Percentiles rank a stretch among this genome's conserved stretches.
phyloP scores from a whole-genome alignment of 805 yeast species.

The Yarrowia porcina region DNA sequence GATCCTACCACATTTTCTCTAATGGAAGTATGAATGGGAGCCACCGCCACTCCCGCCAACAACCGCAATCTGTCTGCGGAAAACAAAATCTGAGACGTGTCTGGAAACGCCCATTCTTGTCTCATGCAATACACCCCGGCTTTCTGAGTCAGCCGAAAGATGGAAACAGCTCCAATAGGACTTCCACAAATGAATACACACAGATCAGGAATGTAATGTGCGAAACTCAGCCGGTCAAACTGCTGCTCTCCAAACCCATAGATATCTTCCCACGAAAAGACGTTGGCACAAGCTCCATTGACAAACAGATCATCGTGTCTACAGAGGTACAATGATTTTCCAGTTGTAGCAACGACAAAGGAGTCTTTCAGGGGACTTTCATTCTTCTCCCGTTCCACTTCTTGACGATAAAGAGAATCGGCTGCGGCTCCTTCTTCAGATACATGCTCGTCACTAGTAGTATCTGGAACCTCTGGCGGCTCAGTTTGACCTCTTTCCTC shows the following conservation, averaged over 20 bases:
- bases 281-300: conserved; percentile 45
- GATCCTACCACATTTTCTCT: conserved; percentile 3
- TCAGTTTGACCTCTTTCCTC: neutral
- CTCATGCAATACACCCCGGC: conserved; percentile 45
- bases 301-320: conserved; percentile 47
- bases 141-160: conserved; percentile 33
- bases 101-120: conserved; percentile 39
- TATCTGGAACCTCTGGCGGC: neutral
- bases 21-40: neutral
- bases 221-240: conserved; percentile 37
- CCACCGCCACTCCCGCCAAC: conserved; percentile 2
- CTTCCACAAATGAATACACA: conserved; percentile 45
- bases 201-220: conserved; percentile 42
- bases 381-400: conserved; percentile 26
- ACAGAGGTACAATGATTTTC: conserved; percentile 46
- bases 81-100: conserved; percentile 7
- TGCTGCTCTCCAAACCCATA: conserved; percentile 26
- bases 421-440: neutral
- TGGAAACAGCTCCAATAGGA: neutral
- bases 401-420: neutral
- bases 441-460: no score
- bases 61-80: conserved; percentile 5
- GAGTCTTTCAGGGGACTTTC: conserved; percentile 35
- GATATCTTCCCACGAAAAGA: conserved; percentile 42
- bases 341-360: conserved; percentile 47